Evolutionary conservation across 2,329 filamentous ascomycete species (phyloP).

Genomic region (Sporothrix brunneoviolacea): DNA sequence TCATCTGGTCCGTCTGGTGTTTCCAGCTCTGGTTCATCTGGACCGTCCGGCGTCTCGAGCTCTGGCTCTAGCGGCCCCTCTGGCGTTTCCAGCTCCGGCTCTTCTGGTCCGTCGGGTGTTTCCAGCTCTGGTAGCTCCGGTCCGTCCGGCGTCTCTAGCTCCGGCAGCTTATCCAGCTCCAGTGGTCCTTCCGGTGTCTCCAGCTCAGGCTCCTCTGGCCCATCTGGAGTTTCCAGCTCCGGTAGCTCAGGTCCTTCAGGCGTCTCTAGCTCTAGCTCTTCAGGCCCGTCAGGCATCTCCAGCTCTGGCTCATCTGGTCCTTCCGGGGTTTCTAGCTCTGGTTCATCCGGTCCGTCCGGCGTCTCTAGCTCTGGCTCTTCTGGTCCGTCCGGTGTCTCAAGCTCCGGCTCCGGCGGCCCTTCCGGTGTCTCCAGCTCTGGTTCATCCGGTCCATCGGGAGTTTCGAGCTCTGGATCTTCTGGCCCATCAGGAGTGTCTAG

Average conservation of each 20-base stretch:
- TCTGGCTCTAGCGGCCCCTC: no score
- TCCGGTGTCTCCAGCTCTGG: no score
- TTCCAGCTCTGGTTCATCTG: neutral
- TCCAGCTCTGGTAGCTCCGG: neutral
- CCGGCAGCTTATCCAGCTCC: neutral
- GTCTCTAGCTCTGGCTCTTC: neutral
- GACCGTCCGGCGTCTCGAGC: no score
- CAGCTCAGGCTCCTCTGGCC: no score
- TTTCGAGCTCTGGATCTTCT: neutral
- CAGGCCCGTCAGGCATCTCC: no score
- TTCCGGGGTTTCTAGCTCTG: neutral
- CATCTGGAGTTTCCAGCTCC: conserved; percentile 2
- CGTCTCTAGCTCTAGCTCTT: no score
- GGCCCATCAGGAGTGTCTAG: neutral
- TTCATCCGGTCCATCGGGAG: neutral
- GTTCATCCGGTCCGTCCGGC: neutral
- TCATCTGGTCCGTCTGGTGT: neutral
- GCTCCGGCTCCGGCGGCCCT: neutral
- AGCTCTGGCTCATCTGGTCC: no score
- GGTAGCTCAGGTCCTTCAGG: neutral
- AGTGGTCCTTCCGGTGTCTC: no score
- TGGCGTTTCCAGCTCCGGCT: neutral
- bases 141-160: neutral
- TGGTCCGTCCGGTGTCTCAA: neutral
- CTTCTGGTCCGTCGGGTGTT: neutral